Evolutionary conservation across 2,329 filamentous ascomycete species (phyloP).

Genomic region (Cyphellophora europaea): DNA sequence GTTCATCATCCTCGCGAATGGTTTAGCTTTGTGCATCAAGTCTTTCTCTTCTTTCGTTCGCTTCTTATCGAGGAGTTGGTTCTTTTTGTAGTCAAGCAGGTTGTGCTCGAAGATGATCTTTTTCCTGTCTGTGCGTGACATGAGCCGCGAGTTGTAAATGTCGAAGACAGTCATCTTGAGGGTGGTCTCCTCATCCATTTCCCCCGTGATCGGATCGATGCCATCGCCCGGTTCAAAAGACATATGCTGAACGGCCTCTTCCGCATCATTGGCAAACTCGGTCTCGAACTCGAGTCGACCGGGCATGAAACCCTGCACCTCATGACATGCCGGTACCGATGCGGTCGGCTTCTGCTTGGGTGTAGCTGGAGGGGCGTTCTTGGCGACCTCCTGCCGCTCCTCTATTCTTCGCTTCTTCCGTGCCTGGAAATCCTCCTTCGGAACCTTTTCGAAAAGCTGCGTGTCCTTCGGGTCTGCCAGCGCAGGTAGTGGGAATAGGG

Average conservation of each 20-base stretch:
- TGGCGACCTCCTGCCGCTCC: constrained; percentile 76
- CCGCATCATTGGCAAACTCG: constrained; percentile 93
- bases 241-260: constrained; percentile 97
- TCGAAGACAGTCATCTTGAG: constrained; percentile 97
- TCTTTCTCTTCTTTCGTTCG: constrained; percentile 92
- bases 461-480: constrained; percentile 76
- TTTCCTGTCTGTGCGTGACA: constrained; percentile 85
- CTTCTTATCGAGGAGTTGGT: constrained; percentile 83
- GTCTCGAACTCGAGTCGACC: constrained; percentile 95
- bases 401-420: constrained; percentile 91
- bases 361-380: constrained; percentile 70
- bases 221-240: constrained; percentile 95
- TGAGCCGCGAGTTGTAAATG: constrained; percentile 89
- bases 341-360: constrained; percentile 95
- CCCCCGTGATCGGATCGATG: constrained; percentile 70
- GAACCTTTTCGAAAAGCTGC: constrained; percentile 66
- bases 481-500: constrained; percentile 76
- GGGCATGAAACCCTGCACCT: constrained; percentile 98
- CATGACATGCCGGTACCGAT: constrained; percentile 90
- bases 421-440: constrained; percentile 85
- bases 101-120: constrained; percentile 95
- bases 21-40: constrained; percentile 84
- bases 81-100: constrained; percentile 86
- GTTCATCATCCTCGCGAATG: constrained; percentile 95
- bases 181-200: constrained; percentile 91